Percentiles rank a stretch among this genome's conserved stretches.
These are phyloP conservation scores for Chenopodium album DNA, from an alignment of 148 eudicot genomes.

Conservation along the genomic window DNA sequence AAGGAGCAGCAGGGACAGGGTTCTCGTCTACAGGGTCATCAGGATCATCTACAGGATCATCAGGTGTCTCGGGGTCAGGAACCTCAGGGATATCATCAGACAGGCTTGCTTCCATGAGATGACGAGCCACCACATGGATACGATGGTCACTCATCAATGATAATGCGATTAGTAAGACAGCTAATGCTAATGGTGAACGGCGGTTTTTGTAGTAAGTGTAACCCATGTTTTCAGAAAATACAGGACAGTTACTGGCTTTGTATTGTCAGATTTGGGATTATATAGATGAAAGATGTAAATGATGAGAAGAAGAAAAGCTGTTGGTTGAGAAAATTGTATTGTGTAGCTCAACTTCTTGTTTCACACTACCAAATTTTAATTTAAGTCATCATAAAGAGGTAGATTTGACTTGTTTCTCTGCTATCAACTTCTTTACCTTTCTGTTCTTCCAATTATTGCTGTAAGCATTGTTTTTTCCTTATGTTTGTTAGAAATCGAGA, in stretches of 20 bases:
- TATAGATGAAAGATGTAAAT: background rate
- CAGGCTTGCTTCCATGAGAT: slow-evolving; percentile 11
- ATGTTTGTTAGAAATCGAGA: too few relatives aligned
- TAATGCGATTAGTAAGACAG: slow-evolving; percentile 15
- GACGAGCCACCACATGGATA: slow-evolving; percentile 30
- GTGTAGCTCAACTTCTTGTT: slow-evolving; percentile 12
- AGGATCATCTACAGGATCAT: slow-evolving; percentile 19
- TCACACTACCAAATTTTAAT: background rate
- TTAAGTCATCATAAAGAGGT: background rate
- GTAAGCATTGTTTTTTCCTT: background rate
- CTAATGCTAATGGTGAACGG: background rate
- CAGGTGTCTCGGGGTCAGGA: slow-evolving; percentile 26
- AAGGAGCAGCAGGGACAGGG: slow-evolving; percentile 12
- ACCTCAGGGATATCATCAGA: slow-evolving; percentile 20
- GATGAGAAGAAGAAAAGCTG: background rate
- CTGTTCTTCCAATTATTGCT: background rate
- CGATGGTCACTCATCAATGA: slow-evolving; percentile 18
- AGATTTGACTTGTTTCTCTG: slow-evolving; percentile 11
- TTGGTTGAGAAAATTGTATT: slow-evolving; percentile 4
- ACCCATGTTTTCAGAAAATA: slow-evolving; percentile 4
- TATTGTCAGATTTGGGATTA: background rate
- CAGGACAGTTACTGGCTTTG: background rate
- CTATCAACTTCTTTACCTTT: background rate
- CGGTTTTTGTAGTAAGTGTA: background rate
- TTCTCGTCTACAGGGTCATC: slow-evolving; percentile 21